Conservation (phyloP, 371 early-diverging fungal genomes). For the Syncephalastrum racemosum region DNA sequence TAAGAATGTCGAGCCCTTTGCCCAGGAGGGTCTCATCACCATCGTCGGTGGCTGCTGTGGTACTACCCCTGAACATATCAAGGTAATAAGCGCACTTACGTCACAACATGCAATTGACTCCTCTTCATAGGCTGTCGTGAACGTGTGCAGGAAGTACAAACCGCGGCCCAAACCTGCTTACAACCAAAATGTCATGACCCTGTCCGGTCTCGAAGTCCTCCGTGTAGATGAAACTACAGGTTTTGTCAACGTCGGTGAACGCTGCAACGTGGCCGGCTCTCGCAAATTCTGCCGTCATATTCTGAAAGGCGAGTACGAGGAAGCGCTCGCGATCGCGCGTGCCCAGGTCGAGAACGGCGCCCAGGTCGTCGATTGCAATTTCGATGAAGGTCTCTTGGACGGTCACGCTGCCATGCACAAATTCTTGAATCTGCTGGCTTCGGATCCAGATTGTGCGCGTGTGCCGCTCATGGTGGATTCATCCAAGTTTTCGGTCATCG, state of each 20-base stretch:
- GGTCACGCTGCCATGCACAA: constrained; percentile 90
- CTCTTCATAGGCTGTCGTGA: constrained; percentile 65
- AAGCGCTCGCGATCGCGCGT: constrained; percentile 89
- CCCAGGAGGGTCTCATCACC: constrained; percentile 86
- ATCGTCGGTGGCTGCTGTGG: constrained; percentile 97
- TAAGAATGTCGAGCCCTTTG: constrained; percentile 78
- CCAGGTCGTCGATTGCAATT: constrained; percentile 91
- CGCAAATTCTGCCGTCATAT: constrained; percentile 91
- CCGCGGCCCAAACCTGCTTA: constrained; percentile 74
- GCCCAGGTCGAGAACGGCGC: constrained; percentile 94
- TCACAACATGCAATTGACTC: not conserved
- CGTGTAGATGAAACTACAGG: constrained; percentile 75
- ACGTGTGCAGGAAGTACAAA: constrained; percentile 67
- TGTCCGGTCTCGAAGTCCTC: constrained; percentile 86
- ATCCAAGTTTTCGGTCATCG: constrained; percentile 94
- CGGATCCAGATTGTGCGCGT: constrained; percentile 91
- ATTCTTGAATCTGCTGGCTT: constrained; percentile 88
- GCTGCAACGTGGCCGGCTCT: constrained; percentile 95
- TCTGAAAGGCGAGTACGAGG: constrained; percentile 87
- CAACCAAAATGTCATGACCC: constrained; percentile 67
- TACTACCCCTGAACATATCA: constrained; percentile 91
- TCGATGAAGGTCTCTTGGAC: constrained; percentile 95
- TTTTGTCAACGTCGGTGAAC: constrained; percentile 94
- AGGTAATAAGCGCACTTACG: constrained; percentile 27
- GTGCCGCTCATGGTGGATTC: constrained; percentile 93